phyloP scores from a whole-genome alignment of 768 basidiomycete genomes.

The Agaricus sinodeliciosus region DNA sequence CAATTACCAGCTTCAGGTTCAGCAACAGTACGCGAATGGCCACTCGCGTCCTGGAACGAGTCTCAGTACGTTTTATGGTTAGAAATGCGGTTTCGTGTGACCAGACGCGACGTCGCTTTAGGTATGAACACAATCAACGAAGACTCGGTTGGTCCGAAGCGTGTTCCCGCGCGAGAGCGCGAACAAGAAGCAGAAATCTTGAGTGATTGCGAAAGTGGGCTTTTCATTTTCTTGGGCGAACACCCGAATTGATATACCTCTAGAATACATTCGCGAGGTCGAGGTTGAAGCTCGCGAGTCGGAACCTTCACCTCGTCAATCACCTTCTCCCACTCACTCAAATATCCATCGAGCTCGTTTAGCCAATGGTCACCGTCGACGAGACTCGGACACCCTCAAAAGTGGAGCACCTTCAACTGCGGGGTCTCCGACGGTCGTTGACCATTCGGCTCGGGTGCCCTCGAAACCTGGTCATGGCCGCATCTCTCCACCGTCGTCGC shows the following conservation, averaged over 20 bases:
- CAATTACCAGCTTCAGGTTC: constrained; percentile 31
- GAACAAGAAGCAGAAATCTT: constrained; percentile 39
- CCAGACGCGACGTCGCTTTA: background rate
- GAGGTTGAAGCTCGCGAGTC: constrained; percentile 35
- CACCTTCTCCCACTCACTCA: constrained; percentile 41
- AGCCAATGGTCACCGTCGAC: constrained; percentile 49
- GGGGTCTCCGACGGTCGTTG: constrained; percentile 52
- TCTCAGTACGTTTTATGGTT: constrained; percentile 18
- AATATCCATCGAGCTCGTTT: constrained; percentile 17
- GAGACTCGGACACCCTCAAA: constrained; percentile 74
- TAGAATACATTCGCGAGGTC: constrained; percentile 31
- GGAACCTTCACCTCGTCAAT: constrained; percentile 34
- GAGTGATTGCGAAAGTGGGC: constrained; percentile 36
- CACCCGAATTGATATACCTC: constrained; percentile 1
- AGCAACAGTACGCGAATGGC: constrained; percentile 26
- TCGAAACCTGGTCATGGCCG: constrained; percentile 13
- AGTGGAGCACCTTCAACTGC: constrained; percentile 28
- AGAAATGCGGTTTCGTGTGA: background rate
- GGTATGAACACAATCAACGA: constrained; percentile 22
- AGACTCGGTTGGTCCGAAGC: constrained; percentile 25
- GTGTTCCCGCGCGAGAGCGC: constrained; percentile 31
- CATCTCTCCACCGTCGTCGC: constrained; percentile 19
- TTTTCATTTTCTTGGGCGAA: background rate
- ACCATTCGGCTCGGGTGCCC: constrained; percentile 12
- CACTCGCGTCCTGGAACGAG: constrained; percentile 30